Conservation (phyloP, 257 asterid genomes). For the Solanum appendiculatum region DNA sequence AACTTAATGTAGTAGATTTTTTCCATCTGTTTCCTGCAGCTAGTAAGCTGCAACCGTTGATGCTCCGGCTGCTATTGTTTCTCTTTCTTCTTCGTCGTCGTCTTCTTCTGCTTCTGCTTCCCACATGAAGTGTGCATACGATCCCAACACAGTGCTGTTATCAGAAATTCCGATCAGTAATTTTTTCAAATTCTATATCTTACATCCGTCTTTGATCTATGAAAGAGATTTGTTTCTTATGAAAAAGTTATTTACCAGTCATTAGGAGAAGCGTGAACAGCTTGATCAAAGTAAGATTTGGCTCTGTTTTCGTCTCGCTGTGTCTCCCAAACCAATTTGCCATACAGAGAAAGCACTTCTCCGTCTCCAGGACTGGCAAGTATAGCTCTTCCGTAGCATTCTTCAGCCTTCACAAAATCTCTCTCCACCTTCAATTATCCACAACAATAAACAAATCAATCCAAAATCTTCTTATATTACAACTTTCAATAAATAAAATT, state of each 20-base stretch:
- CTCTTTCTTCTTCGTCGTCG: background rate
- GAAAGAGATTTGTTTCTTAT: background rate
- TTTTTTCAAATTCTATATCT: background rate
- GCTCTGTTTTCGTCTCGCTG: conserved; percentile 55
- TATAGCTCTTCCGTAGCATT: conserved; percentile 65
- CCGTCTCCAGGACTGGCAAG: conserved; percentile 64
- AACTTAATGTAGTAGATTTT: background rate
- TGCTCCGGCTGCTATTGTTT: background rate
- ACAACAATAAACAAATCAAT: background rate
- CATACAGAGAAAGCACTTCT: conserved; percentile 53
- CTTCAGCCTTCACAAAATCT: conserved; percentile 57
- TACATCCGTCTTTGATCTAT: background rate
- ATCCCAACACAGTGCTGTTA: conserved; percentile 55
- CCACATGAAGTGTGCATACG: conserved; percentile 73
- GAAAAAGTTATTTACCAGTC: conserved; percentile 28
- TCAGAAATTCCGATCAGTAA: background rate
- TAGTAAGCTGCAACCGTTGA: conserved; percentile 6
- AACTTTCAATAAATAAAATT: background rate
- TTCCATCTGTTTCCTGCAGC: background rate
- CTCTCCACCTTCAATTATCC: conserved; percentile 39
- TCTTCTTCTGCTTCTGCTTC: conserved; percentile 38
- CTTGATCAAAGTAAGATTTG: conserved; percentile 48
- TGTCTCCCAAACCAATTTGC: conserved; percentile 56
- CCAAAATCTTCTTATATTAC: background rate
- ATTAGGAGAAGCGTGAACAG: conserved; percentile 55